phyloP scores from a whole-genome alignment of 2,329 filamentous ascomycete genomes.

The Dryadomyces quercivorus region DNA sequence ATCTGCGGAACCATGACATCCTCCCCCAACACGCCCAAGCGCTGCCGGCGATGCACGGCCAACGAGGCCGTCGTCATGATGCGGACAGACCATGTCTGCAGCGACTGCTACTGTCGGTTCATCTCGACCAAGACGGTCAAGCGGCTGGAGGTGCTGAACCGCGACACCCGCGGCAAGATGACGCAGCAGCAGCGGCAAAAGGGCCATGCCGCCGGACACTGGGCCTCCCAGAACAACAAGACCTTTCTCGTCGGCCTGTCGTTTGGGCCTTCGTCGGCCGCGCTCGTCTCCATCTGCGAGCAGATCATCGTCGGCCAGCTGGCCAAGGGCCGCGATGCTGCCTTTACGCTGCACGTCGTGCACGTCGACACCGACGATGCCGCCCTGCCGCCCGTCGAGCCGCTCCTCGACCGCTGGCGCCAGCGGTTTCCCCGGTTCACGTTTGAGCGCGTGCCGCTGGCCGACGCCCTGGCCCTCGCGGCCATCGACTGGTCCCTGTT shows the following conservation, averaged over 20 bases:
- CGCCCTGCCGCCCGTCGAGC: conserved; percentile 25
- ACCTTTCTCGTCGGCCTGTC: conserved; percentile 67
- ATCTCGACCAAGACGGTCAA: conserved; percentile 69
- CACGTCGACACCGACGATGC: conserved; percentile 34
- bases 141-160: conserved; percentile 44
- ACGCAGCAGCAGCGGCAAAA: conserved; percentile 16
- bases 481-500: conserved; percentile 43
- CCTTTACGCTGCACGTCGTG: conserved; percentile 55
- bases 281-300: conserved; percentile 65
- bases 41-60: conserved; percentile 45
- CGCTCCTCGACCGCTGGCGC: conserved; percentile 40
- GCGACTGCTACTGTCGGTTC: conserved; percentile 67
- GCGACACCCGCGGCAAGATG: conserved; percentile 23
- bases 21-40: conserved; percentile 11
- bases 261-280: conserved; percentile 68
- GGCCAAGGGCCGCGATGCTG: conserved; percentile 47
- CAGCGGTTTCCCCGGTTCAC: conserved; percentile 52
- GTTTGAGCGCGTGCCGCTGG: conserved; percentile 52
- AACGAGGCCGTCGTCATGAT: conserved; percentile 38
- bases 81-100: conserved; percentile 47
- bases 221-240: conserved; percentile 24
- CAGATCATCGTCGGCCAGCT: conserved; percentile 54
- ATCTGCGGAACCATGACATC: conserved; percentile 1
- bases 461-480: conserved; percentile 41
- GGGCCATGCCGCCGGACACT: conserved; percentile 10